Base-by-base conservation (phyloP, 495 filamentous ascomycete genomes). In the Penicillium turbatum region DNA sequence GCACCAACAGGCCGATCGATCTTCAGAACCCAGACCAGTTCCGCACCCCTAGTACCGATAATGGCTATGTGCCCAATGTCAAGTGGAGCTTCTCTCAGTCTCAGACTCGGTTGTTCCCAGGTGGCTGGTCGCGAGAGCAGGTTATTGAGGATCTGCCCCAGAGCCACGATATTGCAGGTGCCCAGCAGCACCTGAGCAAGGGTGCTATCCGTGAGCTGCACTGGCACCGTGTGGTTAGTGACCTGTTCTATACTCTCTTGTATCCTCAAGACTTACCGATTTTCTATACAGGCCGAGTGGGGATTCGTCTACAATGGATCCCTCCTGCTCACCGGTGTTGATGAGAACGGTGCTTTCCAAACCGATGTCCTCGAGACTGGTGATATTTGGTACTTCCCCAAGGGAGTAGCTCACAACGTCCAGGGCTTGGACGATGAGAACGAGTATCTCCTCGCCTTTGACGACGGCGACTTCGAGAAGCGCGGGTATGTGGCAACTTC, bases 301-400 rank as follows among this genome's bases (percentile, higher is more conserved):
- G 84, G 82, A 10, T 80, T 80, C 51, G 70, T 86, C 1, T 84
- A 84, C 50, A 59, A 72, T 3, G 83, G 84, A 16, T 76, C 72
- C 19, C 72, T 86, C 5, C 61, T 78, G 3, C 65, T 86, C 11
- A 79, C 80, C 8, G 82, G 76, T 5, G 82, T 86, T 21, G 78
- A 86, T 59, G 78, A 86, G 61, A 65, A 81, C 43, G 82, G 83
- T 17, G 57, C 71, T 29, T 80, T 76, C 51, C 74, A 80, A 40
- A 75, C 79, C 17, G 75, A 80, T 36, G 75, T 69, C 37, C 74
- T 85, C 13, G 70, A 77, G 12, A 74, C 71, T 13, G 84, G 84
- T 8, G 84, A 86, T 51, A 78, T 85, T 40, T 87, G 83, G 83
- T 84, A 85, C 63, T 85, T 86, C 59, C 83, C 84, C 31, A 84